These are phyloP conservation scores for Corylus heterophylla DNA, from an alignment of 306 rosid species.

Conservation along the genomic window DNA sequence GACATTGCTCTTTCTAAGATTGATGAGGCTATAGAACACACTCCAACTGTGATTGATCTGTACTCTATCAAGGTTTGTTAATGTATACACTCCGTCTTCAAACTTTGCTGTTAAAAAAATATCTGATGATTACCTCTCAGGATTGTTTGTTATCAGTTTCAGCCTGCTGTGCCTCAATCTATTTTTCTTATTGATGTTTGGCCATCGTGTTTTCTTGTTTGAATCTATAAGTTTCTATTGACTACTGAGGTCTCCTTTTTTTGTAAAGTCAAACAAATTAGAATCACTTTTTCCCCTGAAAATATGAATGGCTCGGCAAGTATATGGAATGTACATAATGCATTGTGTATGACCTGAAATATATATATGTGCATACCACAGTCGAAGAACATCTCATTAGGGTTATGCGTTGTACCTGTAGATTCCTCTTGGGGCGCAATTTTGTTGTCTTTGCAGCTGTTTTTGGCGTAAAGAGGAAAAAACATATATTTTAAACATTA, in stretches of 20 bases:
- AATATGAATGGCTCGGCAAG: not conserved
- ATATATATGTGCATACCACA: not conserved
- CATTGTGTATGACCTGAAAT: not conserved
- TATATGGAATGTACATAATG: not conserved
- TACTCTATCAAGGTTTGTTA: slow-evolving; percentile 85
- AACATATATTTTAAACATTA: not conserved
- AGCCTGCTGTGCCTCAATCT: not conserved
- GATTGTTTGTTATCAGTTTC: not conserved
- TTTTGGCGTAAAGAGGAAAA: not conserved
- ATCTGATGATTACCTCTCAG: slow-evolving; percentile 6
- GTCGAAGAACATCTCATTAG: not conserved
- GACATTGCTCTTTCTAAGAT: slow-evolving; percentile 79
- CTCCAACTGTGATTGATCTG: slow-evolving; percentile 96
- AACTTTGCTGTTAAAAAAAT: slow-evolving; percentile 19
- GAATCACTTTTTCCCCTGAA: not conserved
- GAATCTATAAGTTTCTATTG: not conserved
- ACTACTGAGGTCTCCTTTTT: not conserved
- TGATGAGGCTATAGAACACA: slow-evolving; percentile 81
- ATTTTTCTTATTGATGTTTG: not conserved
- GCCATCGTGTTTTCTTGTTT: not conserved
- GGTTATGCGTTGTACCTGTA: not conserved
- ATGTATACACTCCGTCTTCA: slow-evolving; percentile 1
- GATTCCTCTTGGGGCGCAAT: not conserved
- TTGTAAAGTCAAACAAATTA: not conserved
- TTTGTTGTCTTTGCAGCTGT: not conserved